phyloP scores from a whole-genome alignment of 176 grass and related monocot genomes.

The Eleusine coracana region DNA sequence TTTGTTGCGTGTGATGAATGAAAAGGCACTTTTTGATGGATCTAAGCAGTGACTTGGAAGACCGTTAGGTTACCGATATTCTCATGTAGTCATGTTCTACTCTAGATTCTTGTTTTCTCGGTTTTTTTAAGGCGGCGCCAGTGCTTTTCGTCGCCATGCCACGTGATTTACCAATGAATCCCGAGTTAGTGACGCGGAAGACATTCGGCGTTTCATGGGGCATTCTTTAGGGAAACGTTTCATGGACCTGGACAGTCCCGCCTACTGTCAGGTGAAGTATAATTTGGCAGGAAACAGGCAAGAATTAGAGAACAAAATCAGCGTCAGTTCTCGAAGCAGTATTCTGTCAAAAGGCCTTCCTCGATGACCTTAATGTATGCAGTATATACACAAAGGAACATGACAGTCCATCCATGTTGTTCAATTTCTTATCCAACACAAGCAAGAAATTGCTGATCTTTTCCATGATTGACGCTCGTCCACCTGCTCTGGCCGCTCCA shows the following conservation, averaged over 20 bases:
- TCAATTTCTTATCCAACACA: not conserved
- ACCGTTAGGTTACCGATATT: conserved; percentile 1
- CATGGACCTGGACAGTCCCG: not conserved
- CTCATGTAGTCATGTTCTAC: not conserved
- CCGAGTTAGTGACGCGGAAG: not conserved
- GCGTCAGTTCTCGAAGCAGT: conserved; percentile 41
- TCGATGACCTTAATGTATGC: conserved; percentile 26
- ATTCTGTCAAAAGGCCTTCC: conserved; percentile 29
- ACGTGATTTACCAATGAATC: not conserved
- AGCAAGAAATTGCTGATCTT: not conserved
- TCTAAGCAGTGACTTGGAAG: not conserved
- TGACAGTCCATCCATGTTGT: not conserved
- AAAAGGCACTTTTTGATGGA: conserved; percentile 15
- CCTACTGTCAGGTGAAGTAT: not conserved
- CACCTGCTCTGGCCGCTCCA: conserved; percentile 5
- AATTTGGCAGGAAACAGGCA: conserved; percentile 36
- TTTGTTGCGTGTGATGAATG: not conserved
- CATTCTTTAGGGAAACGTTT: not conserved
- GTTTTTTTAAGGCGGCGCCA: not conserved
- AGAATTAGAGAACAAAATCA: conserved; percentile 32
- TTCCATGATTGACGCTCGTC: conserved; percentile 17
- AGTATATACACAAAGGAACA: not conserved
- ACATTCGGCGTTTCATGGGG: not conserved
- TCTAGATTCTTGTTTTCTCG: not conserved
- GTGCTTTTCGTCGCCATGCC: not conserved